phyloP scores from a whole-genome alignment of 2,329 filamentous ascomycete genomes.

The Orbilia ellipsospora region DNA sequence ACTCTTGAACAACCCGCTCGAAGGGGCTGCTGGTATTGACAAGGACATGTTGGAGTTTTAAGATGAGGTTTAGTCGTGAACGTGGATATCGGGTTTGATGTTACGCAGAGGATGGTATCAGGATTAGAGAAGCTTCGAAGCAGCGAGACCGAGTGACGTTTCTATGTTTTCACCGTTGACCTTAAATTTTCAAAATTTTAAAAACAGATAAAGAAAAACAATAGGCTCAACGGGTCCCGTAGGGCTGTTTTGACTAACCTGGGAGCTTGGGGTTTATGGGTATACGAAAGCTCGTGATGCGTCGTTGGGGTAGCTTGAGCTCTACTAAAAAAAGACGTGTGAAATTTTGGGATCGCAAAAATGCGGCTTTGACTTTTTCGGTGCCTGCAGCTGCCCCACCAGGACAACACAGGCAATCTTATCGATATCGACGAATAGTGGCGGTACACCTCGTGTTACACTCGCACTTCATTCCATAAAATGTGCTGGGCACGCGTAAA shows the following conservation, averaged over 20 bases:
- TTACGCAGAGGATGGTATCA: slow-evolving; percentile 68
- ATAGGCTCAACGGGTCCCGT: not conserved
- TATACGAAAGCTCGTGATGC: slow-evolving; percentile 15
- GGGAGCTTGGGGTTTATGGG: not conserved
- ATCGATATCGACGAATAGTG: slow-evolving; percentile 43
- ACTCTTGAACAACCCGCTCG: slow-evolving; percentile 91
- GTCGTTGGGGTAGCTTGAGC: slow-evolving; percentile 8
- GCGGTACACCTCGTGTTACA: slow-evolving; percentile 11
- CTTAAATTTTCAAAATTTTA: too few species aligned
- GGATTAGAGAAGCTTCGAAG: slow-evolving; percentile 57
- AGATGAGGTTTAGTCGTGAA: slow-evolving; percentile 58
- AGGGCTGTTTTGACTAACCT: not conserved
- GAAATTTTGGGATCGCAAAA: slow-evolving; percentile 53
- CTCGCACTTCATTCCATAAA: not conserved
- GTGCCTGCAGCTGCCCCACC: slow-evolving; percentile 55
- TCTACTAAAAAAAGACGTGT: slow-evolving; percentile 24
- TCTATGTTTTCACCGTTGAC: too few species aligned
- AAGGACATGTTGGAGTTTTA: slow-evolving; percentile 79
- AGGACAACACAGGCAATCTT: slow-evolving; percentile 51
- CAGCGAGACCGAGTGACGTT: too few species aligned
- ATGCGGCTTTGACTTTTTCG: slow-evolving; percentile 55
- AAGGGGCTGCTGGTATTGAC: slow-evolving; percentile 92
- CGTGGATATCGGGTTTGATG: slow-evolving; percentile 69
- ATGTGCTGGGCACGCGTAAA: slow-evolving; percentile 4
- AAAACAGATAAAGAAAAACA: not conserved